These are phyloP conservation scores for Neurospora sp. DNA, from an alignment of 495 filamentous ascomycete genomes.

Conservation along the genomic window DNA sequence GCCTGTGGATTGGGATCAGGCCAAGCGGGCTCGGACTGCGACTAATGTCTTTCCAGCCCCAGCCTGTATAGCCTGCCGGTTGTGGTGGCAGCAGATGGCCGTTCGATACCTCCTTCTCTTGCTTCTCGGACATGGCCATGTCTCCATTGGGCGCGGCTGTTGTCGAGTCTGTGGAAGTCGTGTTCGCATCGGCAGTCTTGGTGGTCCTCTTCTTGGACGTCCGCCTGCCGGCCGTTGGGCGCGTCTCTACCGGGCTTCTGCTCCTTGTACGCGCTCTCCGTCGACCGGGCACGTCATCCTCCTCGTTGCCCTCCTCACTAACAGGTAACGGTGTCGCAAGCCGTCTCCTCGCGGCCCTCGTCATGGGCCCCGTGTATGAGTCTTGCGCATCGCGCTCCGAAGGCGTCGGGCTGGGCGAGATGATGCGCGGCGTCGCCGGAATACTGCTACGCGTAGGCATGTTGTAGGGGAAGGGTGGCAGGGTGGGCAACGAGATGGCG, in stretches of 20 bases:
- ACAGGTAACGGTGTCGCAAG: constrained; percentile 31
- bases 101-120: constrained; percentile 31
- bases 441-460: constrained; percentile 9
- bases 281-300: constrained; percentile 25
- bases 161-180: neutral
- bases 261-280: constrained; percentile 38
- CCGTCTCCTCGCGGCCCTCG: constrained; percentile 48
- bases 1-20: constrained; percentile 84
- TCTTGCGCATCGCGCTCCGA: constrained; percentile 41
- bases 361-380: constrained; percentile 50
- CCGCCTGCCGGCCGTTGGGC: constrained; percentile 35
- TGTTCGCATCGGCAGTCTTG: constrained; percentile 5
- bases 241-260: constrained; percentile 40
- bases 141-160: constrained; percentile 3
- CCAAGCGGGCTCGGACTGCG: constrained; percentile 85
- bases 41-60: constrained; percentile 71
- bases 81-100: constrained; percentile 62
- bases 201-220: constrained; percentile 22
- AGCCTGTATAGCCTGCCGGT: constrained; percentile 35
- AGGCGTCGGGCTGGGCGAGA: constrained; percentile 58
- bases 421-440: constrained; percentile 59
- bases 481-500: constrained; percentile 34
- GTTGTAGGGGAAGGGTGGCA: constrained; percentile 36
- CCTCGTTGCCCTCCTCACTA: constrained; percentile 22
- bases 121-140: constrained; percentile 1